Base-by-base conservation (phyloP, 495 filamentous ascomycete genomes). In the Penicillium pancosmium region DNA sequence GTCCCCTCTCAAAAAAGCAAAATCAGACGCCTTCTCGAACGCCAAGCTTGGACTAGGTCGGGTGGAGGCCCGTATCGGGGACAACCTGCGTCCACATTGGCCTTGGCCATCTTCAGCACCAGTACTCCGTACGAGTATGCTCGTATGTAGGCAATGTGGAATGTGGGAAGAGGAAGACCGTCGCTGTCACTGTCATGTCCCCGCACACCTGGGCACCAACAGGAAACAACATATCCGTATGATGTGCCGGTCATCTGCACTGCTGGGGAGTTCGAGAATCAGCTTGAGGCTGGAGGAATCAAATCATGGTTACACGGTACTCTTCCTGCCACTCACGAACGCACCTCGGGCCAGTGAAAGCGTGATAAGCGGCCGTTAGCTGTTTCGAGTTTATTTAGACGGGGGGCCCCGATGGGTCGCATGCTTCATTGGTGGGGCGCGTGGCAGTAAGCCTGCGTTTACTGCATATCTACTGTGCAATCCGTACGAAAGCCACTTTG, bases 381-480 rank as follows among this genome's bases (percentile, higher is more conserved):
- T 77, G 76, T 79, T 78, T 79, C 75, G 74, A 72, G 73, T 79
- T 78, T 72, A 75, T 74, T 73, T 69, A 57, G 57, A 70, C 53
- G 68, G 64, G 60, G 57, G n/a, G 15, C 16, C 5, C 16, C 41
- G 41, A 44, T 44, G 41, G 41, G 41, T 44, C 41, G 41, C 41
- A 44, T 44, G 41, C 41, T 44, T 44, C 41, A 16, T 44, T 9
- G n/a, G 41, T 44, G 41, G 41, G 15, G 41, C 41, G 41, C 41
- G 41, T 44, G 41, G 41, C 13, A 44, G 41, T 44, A 44, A 16
- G 16, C 8, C 41, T 44, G 41, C 41, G 10, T 44, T 16, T 8
- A 34, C 19, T 52, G 54, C 18, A 35, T 50, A 12, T 50, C 27
- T 31, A 31, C 5, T 31, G 27, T 31, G 5, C 27, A 31, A 31